Conservation (phyloP, 2,329 filamentous ascomycete species). For the Huntiella savannae region DNA sequence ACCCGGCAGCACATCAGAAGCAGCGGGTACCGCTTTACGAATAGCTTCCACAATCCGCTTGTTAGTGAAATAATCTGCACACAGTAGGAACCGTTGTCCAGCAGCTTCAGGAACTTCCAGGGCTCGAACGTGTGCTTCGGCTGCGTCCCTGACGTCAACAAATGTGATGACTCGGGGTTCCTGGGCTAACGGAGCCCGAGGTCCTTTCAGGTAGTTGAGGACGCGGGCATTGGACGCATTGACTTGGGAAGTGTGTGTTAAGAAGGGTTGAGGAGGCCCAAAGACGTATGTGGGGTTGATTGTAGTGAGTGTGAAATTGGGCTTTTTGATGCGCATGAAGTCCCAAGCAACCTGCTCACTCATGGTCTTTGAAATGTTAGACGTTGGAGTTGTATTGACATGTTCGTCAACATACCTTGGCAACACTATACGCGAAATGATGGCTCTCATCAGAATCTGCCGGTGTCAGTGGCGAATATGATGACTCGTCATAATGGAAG, state of each 20-base stretch:
- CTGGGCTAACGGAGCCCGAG: conserved; percentile 29
- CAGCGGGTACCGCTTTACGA: conserved; percentile 15
- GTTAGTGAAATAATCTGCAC: conserved; percentile 20
- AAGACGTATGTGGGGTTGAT: conserved; percentile 45
- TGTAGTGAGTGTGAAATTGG: conserved; percentile 39
- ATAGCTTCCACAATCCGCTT: conserved; percentile 22
- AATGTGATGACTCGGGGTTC: conserved; percentile 19
- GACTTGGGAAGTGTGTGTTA: conserved; percentile 25
- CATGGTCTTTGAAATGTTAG: conserved; percentile 25
- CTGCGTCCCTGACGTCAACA: conserved; percentile 43
- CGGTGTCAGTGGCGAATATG: conserved; percentile 17
- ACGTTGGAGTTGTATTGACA: not conserved
- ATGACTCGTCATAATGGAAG: conserved; percentile 14
- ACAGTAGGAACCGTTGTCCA: conserved; percentile 43
- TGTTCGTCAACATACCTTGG: conserved; percentile 13
- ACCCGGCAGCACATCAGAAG: conserved; percentile 19
- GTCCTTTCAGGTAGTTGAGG: conserved; percentile 43
- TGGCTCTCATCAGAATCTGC: conserved; percentile 13
- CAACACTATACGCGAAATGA: conserved; percentile 18
- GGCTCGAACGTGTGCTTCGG: conserved; percentile 42
- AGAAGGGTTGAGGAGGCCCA: conserved; percentile 36
- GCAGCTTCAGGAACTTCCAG: conserved; percentile 36
- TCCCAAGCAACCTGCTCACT: conserved; percentile 50
- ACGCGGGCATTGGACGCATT: conserved; percentile 42
- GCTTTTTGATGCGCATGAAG: conserved; percentile 15